These are phyloP conservation scores for Suillus tomentosus DNA, from an alignment of 768 basidiomycete species.

Conservation along the genomic window DNA sequence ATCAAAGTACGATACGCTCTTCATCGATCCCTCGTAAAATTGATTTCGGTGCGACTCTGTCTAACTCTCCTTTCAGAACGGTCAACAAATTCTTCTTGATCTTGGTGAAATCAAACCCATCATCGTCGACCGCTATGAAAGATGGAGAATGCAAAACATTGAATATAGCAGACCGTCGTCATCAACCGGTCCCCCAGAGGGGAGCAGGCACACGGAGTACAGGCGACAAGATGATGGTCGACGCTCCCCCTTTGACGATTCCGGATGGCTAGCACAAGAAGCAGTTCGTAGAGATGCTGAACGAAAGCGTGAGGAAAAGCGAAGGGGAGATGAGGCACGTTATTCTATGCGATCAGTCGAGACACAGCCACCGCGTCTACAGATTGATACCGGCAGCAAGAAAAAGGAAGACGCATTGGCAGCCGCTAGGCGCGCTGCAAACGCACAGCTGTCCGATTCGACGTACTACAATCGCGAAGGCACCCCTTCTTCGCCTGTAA, in stretches of 20 bases:
- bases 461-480: conserved; percentile 25
- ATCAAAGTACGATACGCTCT: background rate
- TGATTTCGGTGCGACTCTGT: conserved; percentile 16
- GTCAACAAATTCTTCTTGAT: conserved; percentile 69
- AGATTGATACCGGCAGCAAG: conserved; percentile 32
- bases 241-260: conserved; percentile 32
- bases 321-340: conserved; percentile 41
- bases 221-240: conserved; percentile 21
- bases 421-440: conserved; percentile 27
- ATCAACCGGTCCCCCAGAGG: conserved; percentile 20
- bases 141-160: conserved; percentile 52
- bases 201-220: conserved; percentile 25
- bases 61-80: conserved; percentile 51
- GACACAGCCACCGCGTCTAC: conserved; percentile 25
- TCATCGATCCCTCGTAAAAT: conserved; percentile 4
- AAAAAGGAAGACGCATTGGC: conserved; percentile 34
- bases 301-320: conserved; percentile 35
- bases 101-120: conserved; percentile 65
- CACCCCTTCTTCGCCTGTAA: conserved; percentile 27
- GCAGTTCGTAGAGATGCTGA: conserved; percentile 34
- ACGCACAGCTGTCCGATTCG: conserved; percentile 23
- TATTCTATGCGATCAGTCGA: conserved; percentile 22
- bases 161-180: conserved; percentile 26
- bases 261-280: conserved; percentile 35
- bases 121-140: conserved; percentile 64